These are phyloP conservation scores for Wickerhamiella brachini DNA, from an alignment of 805 yeast genomes.

Conservation along the genomic window DNA sequence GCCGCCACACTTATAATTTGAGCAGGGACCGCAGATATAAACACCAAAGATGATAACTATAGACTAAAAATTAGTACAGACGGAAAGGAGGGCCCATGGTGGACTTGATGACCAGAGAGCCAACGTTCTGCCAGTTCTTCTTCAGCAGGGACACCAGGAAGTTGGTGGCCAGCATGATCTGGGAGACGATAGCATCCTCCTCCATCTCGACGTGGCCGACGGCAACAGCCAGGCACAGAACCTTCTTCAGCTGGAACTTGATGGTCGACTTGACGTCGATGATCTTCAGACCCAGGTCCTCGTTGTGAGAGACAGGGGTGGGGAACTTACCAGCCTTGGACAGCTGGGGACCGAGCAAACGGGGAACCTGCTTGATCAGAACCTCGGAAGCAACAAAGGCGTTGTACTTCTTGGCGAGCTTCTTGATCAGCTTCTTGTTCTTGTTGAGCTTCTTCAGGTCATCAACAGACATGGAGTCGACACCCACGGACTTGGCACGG, in stretches of 20 bases:
- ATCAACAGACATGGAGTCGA: conserved; percentile 99
- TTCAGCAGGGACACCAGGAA: conserved; percentile 97
- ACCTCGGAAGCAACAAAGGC: conserved; percentile 99
- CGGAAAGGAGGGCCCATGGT: conserved; percentile 99
- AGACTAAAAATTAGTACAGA: conserved; percentile 57
- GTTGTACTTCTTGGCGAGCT: conserved; percentile 99
- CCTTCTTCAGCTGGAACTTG: conserved; percentile 99
- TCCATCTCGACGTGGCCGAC: conserved; percentile 99
- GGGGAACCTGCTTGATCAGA: conserved; percentile 98
- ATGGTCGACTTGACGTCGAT: conserved; percentile 97
- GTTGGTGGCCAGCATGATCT: conserved; percentile 97
- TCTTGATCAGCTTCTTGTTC: conserved; percentile 99
- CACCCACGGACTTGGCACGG: conserved; percentile 99
- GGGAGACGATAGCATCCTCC: conserved; percentile 90
- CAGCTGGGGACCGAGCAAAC: conserved; percentile 99
- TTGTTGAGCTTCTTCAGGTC: conserved; percentile 99
- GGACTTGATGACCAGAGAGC: conserved; percentile 96
- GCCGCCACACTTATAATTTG: no score
- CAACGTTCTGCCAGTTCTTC: conserved; percentile 99
- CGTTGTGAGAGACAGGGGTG: conserved; percentile 99
- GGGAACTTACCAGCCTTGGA: conserved; percentile 99
- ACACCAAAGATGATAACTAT: not conserved
- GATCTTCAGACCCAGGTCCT: conserved; percentile 91
- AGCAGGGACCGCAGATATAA: no score
- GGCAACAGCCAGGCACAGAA: conserved; percentile 98